A percentile compares a stretch with the other conserved stretches of the same genome.
These are phyloP conservation scores for Cercospora sp. DNA, from an alignment of 2,329 filamentous ascomycete genomes.

Conservation along the genomic window DNA sequence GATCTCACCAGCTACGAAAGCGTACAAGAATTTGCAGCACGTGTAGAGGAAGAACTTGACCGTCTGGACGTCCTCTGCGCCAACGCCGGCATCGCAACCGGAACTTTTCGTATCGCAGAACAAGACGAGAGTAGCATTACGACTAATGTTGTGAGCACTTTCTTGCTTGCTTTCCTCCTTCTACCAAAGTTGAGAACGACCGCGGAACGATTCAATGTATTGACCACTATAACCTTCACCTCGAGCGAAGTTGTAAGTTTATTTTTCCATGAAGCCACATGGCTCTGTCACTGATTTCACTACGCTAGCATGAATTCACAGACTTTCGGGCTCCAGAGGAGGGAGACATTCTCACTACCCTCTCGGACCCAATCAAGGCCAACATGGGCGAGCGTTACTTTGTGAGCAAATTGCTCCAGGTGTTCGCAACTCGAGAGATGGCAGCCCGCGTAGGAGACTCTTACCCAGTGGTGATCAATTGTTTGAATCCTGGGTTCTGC, in stretches of 20 bases:
- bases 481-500: background rate
- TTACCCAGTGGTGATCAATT: background rate
- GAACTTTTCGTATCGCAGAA: background rate
- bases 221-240: background rate
- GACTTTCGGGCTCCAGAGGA: background rate
- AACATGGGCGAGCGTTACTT: background rate
- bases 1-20: background rate
- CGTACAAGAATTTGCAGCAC: background rate
- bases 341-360: background rate
- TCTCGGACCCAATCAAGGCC: background rate
- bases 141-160: background rate
- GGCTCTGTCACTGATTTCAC: background rate
- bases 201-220: background rate
- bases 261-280: background rate
- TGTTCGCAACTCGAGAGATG: background rate
- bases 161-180: background rate
- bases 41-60: background rate
- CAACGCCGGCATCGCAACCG: background rate
- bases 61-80: background rate
- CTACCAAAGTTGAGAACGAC: background rate
- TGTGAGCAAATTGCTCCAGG: background rate
- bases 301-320: background rate
- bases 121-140: background rate
- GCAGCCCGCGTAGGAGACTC: background rate
- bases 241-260: background rate